These are phyloP conservation scores for Paramarasmius palmivorus DNA, from an alignment of 1,284 basidiomycete species.

Conservation along the genomic window DNA sequence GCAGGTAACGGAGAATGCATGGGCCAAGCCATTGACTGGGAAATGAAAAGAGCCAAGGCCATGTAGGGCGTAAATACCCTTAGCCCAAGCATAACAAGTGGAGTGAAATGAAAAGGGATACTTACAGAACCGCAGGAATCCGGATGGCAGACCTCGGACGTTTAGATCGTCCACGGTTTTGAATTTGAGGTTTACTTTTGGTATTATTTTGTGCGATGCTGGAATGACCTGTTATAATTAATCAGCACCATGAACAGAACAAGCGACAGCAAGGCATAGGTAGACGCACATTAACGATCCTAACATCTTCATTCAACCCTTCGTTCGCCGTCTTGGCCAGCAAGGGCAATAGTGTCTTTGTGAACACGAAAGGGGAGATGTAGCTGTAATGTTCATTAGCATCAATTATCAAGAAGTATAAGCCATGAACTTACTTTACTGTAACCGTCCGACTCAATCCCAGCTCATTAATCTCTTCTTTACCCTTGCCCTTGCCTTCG, in stretches of 20 bases:
- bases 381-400: neutral
- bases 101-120: neutral
- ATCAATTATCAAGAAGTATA: neutral
- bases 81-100: too few species aligned
- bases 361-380: neutral
- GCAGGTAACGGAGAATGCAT: too few species aligned
- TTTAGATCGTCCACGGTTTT: neutral
- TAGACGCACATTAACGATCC: neutral
- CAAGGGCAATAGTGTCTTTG: neutral
- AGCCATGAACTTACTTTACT: neutral
- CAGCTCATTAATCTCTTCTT: neutral
- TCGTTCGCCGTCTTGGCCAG: neutral
- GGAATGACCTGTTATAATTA: slow-evolving; percentile 1
- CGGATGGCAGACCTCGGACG: neutral
- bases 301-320: neutral
- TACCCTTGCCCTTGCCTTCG: neutral
- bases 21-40: too few species aligned
- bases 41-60: too few species aligned
- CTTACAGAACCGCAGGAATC: neutral
- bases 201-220: neutral
- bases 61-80: too few species aligned
- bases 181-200: neutral
- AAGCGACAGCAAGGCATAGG: neutral
- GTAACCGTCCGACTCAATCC: neutral
- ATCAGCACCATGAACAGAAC: neutral